Evolutionary conservation across 1,284 basidiomycete species (phyloP).

Genomic region (Pseudozyma hubeiensis): DNA sequence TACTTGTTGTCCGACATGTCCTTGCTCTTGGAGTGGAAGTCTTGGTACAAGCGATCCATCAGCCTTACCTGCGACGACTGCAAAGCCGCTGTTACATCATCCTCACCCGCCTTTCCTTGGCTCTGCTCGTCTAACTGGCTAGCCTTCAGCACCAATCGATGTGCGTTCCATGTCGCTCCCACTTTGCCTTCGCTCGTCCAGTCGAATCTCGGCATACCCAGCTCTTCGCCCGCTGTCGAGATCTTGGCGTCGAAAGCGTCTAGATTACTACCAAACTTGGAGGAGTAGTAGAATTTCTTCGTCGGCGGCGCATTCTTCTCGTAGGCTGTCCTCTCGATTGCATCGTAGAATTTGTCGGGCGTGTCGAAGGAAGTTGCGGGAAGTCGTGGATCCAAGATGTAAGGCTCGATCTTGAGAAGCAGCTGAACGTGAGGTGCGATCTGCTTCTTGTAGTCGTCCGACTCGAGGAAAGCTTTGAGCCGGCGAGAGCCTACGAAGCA

Average conservation of each 20-base stretch:
- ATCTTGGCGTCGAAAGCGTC: constrained; percentile 58
- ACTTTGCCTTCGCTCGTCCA: constrained; percentile 49
- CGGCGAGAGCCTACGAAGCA: constrained; percentile 49
- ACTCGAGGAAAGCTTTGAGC: constrained; percentile 42
- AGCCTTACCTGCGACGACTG: constrained; percentile 34
- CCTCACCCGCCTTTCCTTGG: not conserved
- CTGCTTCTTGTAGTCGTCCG: constrained; percentile 45
- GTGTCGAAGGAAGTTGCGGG: constrained; percentile 40
- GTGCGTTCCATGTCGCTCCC: constrained; percentile 53
- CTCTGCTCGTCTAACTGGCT: constrained; percentile 38
- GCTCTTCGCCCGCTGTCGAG: constrained; percentile 24
- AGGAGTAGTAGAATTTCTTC: constrained; percentile 47
- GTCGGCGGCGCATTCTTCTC: constrained; percentile 42
- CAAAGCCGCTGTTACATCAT: constrained; percentile 15
- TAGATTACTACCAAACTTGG: constrained; percentile 43
- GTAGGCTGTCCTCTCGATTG: constrained; percentile 46
- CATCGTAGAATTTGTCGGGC: constrained; percentile 46
- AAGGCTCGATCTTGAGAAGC: constrained; percentile 47
- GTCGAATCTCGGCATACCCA: constrained; percentile 40
- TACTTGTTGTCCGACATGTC: constrained; percentile 48
- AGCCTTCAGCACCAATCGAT: constrained; percentile 46
- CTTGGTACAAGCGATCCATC: constrained; percentile 42
- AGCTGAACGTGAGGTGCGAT: constrained; percentile 40
- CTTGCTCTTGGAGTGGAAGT: constrained; percentile 32
- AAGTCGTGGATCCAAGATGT: constrained; percentile 51